A percentile compares a stretch with the other conserved stretches of the same genome.
Evolutionary conservation across 2,329 filamentous ascomycete genomes (phyloP).

Genomic region (Fonsecaea nubica): DNA sequence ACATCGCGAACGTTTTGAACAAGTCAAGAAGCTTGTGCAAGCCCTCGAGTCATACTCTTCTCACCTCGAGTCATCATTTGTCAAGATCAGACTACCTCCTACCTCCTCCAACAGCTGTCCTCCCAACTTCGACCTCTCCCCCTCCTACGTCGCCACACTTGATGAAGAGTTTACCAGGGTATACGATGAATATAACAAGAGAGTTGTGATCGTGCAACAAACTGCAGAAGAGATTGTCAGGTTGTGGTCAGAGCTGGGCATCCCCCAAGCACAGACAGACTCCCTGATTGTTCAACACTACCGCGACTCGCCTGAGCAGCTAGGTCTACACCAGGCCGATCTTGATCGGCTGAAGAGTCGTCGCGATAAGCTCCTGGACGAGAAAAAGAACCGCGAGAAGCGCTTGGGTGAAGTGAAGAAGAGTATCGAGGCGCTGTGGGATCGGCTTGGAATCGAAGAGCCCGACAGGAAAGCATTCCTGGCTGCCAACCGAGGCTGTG

Average conservation of each 20-base stretch:
- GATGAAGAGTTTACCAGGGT: conserved; percentile 92
- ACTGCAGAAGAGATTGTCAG: conserved; percentile 86
- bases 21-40: conserved; percentile 93
- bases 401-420: conserved; percentile 75
- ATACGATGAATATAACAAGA: conserved; percentile 93
- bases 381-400: conserved; percentile 85
- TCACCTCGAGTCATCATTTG: conserved; percentile 87
- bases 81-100: conserved; percentile 83
- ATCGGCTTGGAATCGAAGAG: conserved; percentile 82
- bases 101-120: conserved; percentile 77
- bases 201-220: conserved; percentile 75
- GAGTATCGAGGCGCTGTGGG: conserved; percentile 87
- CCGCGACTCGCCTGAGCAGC: conserved; percentile 87
- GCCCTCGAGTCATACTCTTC: conserved; percentile 95
- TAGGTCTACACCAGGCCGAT: conserved; percentile 90
- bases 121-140: conserved; percentile 88
- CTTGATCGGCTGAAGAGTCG: conserved; percentile 72
- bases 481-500: conserved; percentile 86
- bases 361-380: conserved; percentile 82
- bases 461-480: conserved; percentile 84
- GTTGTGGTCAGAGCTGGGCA: conserved; percentile 94
- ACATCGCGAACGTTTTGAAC: conserved; percentile 90
- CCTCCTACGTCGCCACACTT: conserved; percentile 81
- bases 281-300: conserved; percentile 85
- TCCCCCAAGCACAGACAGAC: conserved; percentile 91